Base-by-base conservation (phyloP, 768 basidiomycete species). In the Lactarius sp. region DNA sequence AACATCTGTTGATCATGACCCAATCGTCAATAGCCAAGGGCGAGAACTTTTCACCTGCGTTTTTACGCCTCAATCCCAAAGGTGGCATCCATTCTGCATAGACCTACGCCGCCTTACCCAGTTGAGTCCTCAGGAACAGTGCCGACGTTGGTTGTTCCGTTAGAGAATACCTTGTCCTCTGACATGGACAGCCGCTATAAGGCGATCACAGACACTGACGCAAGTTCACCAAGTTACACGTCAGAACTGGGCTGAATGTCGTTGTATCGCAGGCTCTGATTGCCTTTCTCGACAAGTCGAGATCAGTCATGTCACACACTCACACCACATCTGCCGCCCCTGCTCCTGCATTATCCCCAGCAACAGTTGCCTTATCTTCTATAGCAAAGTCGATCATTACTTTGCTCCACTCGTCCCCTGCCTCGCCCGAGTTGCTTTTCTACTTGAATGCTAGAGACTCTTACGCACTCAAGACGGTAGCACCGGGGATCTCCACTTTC, bases 121-220 rank as follows among this genome's bases (percentile, higher is more conserved):
- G 2, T n/a, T 6, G 10, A 27, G 36, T 66, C 52, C n/a, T 59
- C 68, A 92, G 90, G 84, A 7, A 90, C 87, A 27, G 81, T 94
- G 4, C 93, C 93, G 12, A 89, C 88, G 3, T 76, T 94, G 56
- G 85, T 94, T 33, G 93, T 94, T n/a, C 93, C 93, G 0, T 77
- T 92, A 12, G 76, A 85, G 66, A 85, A 88, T 66, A 88, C 90
- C 4, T 79, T 93, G 9, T 74, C 80, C 0, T 77, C 81, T 3
- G 90, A 87, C 18, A 80, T 85, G 31, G 89, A 91, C 69, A 88
- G 84, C 68, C 83, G 88, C 49, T 95, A 90, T 78, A 88, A 90
- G 69, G 86, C 90, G 3, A 75, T 95, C 60, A 82, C 85, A 27
- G 89, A 92, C 67, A 82, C 85, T 14, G 86, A 87, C 77, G 92